A percentile compares a stretch with the other conserved stretches of the same genome.
phyloP scores from a whole-genome alignment of 2,329 filamentous ascomycete genomes.

The Cercospora canescens region DNA sequence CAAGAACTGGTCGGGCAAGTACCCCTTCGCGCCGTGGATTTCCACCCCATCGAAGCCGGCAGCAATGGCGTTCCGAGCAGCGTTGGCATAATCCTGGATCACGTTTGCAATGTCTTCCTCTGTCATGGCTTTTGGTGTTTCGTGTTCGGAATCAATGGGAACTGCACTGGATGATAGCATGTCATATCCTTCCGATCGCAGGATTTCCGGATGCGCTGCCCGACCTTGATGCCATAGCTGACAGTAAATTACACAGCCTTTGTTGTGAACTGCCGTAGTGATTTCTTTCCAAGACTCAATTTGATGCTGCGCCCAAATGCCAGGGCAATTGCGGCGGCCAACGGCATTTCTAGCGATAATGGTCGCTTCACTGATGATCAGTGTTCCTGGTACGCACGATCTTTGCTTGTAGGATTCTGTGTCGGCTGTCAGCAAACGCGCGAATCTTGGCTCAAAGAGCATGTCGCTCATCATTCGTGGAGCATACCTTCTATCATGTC shows the following conservation, averaged over 20 bases:
- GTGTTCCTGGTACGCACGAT: constrained; percentile 31
- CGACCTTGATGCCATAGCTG: constrained; percentile 52
- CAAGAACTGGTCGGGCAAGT: constrained; percentile 48
- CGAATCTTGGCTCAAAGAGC: no score
- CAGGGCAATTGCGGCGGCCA: constrained; percentile 33
- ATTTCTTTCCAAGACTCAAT: constrained; percentile 52
- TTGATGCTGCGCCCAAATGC: constrained; percentile 40
- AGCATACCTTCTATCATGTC: background rate
- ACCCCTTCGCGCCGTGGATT: constrained; percentile 48
- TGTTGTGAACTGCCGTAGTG: constrained; percentile 51
- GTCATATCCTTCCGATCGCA: background rate
- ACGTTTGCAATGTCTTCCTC: constrained; percentile 57
- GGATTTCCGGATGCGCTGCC: constrained; percentile 39
- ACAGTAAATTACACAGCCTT: constrained; percentile 50
- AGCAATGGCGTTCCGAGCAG: constrained; percentile 62
- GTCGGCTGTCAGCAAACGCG: constrained; percentile 29
- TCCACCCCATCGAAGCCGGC: constrained; percentile 59
- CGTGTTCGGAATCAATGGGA: background rate
- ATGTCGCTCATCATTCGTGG: background rate
- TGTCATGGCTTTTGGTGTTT: constrained; percentile 51
- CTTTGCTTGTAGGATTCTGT: constrained; percentile 38
- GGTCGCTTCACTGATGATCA: constrained; percentile 37
- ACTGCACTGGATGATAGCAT: background rate
- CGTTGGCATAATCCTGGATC: constrained; percentile 62
- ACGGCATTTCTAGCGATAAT: constrained; percentile 31